Evolutionary conservation across 805 yeast species (phyloP).

Genomic region (Saccharomycopsis fodiens): DNA sequence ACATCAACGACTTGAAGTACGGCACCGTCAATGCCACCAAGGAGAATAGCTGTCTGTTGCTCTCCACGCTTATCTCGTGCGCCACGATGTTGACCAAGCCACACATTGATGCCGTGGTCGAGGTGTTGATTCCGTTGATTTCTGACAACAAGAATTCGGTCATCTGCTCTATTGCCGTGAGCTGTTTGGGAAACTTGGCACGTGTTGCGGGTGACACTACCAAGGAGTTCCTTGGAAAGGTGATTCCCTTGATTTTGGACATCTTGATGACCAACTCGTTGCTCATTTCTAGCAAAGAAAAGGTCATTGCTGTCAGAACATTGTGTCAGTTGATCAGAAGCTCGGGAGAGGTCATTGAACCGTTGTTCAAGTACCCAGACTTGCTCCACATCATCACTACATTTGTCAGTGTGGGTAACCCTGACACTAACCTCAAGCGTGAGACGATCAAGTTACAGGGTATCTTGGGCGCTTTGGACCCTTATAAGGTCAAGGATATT

Average conservation of each 20-base stretch:
- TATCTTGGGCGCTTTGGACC: constrained; percentile 93
- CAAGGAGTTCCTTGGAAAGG: constrained; percentile 56
- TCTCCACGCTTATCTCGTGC: constrained; percentile 66
- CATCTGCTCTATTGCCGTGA: constrained; percentile 79
- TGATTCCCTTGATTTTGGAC: constrained; percentile 84
- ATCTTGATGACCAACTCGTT: constrained; percentile 83
- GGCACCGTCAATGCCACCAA: constrained; percentile 67
- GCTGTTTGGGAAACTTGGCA: constrained; percentile 84
- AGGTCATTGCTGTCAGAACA: constrained; percentile 84
- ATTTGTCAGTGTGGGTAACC: constrained; percentile 53
- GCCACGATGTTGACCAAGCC: constrained; percentile 84
- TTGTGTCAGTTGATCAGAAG: constrained; percentile 85
- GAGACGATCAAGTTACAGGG: constrained; percentile 89
- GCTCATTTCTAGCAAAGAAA: constrained; percentile 53
- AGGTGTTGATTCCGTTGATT: constrained; percentile 55
- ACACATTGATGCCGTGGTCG: constrained; percentile 84
- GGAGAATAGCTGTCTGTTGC: constrained; percentile 77
- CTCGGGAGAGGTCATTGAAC: constrained; percentile 92
- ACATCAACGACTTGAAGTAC: constrained; percentile 77
- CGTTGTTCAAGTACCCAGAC: constrained; percentile 86
- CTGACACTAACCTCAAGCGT: constrained; percentile 60
- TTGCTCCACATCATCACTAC: constrained; percentile 73
- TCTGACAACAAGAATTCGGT: constrained; percentile 66
- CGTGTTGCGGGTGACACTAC: constrained; percentile 85
- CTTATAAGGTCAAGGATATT: constrained; percentile 88